Base-by-base conservation (phyloP, 306 rosid species). In the Citrullus mucosospermus region DNA sequence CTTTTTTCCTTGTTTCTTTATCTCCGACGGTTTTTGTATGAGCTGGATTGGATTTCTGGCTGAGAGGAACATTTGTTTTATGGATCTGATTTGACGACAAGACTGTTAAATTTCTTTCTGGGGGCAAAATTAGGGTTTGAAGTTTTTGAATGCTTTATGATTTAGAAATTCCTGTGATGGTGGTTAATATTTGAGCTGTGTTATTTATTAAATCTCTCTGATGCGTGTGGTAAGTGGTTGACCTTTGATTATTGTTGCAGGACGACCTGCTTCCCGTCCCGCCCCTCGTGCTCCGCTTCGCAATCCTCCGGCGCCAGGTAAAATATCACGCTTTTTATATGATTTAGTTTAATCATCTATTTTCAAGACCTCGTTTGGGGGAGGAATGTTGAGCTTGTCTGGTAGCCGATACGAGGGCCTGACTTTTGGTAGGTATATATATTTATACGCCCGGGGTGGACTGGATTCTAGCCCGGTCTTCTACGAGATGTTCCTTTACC, bases 301-400 rank as follows among this genome's bases (percentile, higher is more conserved):
- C 50, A 82, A 62, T 43, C 76, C 85, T 72, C 85, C 82, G 12
- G 59, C 59, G n/a, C 76, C 76, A 61, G 85, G 85, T 82, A 71
- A 44, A 20, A 2, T 14, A 13, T 20, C 0, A 22, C 7, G 18
- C 16, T 32, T 9, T 66, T 16, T 18, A 18, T 36, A 1, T 9
- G 61, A 36, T 74, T 50, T 73, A 28, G 34, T 73, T 16, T 14
- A 13, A 15, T 30, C 15, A 5, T 14, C 76, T 70, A 10, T 20
- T 46, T 73, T 9, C 9, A 28, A 14, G 43, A 73, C n/a, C 34
- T 68, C 18, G 6, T 67, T 41, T 41, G 53, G 7, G 53, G 34
- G 54, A 43, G n/a, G 2, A 20, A 67, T 41, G 54, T 67, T 67
- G 54, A 41, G 11, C 41, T 39, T 66, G 15, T 18, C 15, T 18